Conservation (phyloP, 352 stramenopile species). For the Pythium rhizo-oryzae region DNA sequence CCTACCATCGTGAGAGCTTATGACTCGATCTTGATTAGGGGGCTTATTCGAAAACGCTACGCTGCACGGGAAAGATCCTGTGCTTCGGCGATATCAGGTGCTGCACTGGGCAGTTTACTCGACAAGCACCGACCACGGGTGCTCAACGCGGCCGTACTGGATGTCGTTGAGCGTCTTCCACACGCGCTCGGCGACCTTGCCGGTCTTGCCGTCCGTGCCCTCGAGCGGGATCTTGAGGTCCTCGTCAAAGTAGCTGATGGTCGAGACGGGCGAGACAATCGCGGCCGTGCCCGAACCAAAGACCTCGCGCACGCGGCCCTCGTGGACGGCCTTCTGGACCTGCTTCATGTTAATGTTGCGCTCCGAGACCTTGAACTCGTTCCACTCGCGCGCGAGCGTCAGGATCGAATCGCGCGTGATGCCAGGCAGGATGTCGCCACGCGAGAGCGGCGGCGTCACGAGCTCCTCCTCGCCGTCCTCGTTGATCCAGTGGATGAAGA, state of each 20-base stretch:
- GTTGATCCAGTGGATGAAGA: conserved; percentile 97
- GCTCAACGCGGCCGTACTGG: conserved; percentile 48
- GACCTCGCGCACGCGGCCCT: conserved; percentile 92
- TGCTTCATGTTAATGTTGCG: conserved; percentile 94
- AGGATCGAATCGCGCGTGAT: conserved; percentile 97
- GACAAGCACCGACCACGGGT: conserved; percentile 47
- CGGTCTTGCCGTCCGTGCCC: conserved; percentile 81
- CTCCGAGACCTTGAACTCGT: conserved; percentile 95
- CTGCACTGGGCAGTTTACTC: no score
- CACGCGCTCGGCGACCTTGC: conserved; percentile 85
- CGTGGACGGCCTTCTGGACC: conserved; percentile 90
- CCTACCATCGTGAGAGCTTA: not conserved
- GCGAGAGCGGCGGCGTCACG: conserved; percentile 93
- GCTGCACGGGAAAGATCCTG: not conserved
- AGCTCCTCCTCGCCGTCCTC: conserved; percentile 93
- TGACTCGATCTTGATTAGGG: not conserved
- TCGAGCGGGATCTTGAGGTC: conserved; percentile 92
- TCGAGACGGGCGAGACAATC: conserved; percentile 93
- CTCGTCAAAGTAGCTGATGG: conserved; percentile 93
- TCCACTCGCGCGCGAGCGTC: conserved; percentile 89
- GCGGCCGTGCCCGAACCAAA: conserved; percentile 97
- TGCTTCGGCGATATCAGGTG: no score
- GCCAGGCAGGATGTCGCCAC: conserved; percentile 97
- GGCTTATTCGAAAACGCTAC: not conserved
- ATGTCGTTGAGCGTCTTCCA: conserved; percentile 93